Evolutionary conservation across 2,329 filamentous ascomycete genomes (phyloP).

Genomic region (Fusarium nodosum): DNA sequence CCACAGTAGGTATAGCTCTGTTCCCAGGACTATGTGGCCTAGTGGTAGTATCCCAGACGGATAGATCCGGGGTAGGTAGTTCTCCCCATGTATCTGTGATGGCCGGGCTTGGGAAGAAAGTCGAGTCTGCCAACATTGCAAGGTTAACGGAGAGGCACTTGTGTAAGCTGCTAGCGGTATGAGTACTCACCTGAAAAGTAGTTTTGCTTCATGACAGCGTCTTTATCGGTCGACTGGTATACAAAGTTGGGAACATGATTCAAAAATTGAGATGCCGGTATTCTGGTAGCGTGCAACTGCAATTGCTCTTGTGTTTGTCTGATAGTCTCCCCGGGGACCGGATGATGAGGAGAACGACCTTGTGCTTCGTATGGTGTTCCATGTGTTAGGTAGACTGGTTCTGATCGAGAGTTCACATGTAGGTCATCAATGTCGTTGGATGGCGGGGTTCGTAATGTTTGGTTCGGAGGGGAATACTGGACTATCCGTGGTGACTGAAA

Average conservation of each 20-base stretch:
- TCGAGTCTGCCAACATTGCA: neutral
- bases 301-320: slow-evolving; percentile 13
- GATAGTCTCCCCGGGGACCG: neutral
- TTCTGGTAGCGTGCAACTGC: neutral
- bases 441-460: slow-evolving; percentile 2
- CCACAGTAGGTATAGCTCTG: neutral
- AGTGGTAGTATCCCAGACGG: slow-evolving; percentile 8
- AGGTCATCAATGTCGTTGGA: neutral
- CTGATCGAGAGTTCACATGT: slow-evolving; percentile 1
- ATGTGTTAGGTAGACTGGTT: neutral
- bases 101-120: slow-evolving; percentile 13
- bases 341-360: slow-evolving; percentile 1
- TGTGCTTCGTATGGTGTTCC: slow-evolving; percentile 6
- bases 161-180: neutral
- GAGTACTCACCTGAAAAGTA: slow-evolving; percentile 3
- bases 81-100: slow-evolving; percentile 13
- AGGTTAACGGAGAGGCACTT: neutral
- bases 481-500: slow-evolving; percentile 8
- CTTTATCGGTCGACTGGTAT: slow-evolving; percentile 6
- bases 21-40: slow-evolving; percentile 3
- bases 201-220: slow-evolving; percentile 5
- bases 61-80: slow-evolving; percentile 4
- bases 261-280: neutral
- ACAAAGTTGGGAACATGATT: neutral
- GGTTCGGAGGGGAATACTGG: slow-evolving; percentile 3